A percentile compares a stretch with the other conserved stretches of the same genome.
phyloP scores from a whole-genome alignment of 805 yeast genomes.

The Metschnikowia arizonensis region DNA sequence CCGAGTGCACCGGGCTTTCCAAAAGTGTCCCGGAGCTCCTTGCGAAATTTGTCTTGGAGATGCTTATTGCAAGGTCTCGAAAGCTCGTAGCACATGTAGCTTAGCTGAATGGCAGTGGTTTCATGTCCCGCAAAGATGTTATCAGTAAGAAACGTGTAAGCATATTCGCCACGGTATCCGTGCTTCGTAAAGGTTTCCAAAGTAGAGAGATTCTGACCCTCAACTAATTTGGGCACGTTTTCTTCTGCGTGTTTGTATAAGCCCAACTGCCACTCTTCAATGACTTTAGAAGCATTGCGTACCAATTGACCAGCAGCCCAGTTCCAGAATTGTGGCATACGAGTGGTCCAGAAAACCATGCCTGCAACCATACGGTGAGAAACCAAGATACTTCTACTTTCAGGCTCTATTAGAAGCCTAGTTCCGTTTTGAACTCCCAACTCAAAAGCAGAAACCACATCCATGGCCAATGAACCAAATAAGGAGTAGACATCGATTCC shows the following conservation, averaged over 20 bases:
- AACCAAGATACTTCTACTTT: conserved; percentile 37
- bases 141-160: conserved; percentile 46
- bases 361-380: conserved; percentile 49
- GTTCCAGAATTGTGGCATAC: conserved; percentile 51
- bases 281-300: conserved; percentile 32
- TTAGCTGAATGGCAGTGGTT: conserved; percentile 45
- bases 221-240: conserved; percentile 22
- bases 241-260: conserved; percentile 34
- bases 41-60: conserved; percentile 44
- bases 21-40: conserved; percentile 41
- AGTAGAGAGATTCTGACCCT: conserved; percentile 26
- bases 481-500: conserved; percentile 53
- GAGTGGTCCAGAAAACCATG: conserved; percentile 64
- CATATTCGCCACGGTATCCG: conserved; percentile 30
- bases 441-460: conserved; percentile 58
- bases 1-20: conserved; percentile 26
- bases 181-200: conserved; percentile 31
- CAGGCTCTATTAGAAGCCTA: conserved; percentile 39
- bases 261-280: conserved; percentile 45
- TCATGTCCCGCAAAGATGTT: conserved; percentile 77
- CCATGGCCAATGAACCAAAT: conserved; percentile 70
- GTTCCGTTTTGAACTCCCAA: conserved; percentile 50
- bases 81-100: conserved; percentile 56
- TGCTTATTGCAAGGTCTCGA: conserved; percentile 45
- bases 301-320: conserved; percentile 44